These are phyloP conservation scores for Stephania cephalantha DNA, from an alignment of 164 flowering plant genomes.

Conservation along the genomic window DNA sequence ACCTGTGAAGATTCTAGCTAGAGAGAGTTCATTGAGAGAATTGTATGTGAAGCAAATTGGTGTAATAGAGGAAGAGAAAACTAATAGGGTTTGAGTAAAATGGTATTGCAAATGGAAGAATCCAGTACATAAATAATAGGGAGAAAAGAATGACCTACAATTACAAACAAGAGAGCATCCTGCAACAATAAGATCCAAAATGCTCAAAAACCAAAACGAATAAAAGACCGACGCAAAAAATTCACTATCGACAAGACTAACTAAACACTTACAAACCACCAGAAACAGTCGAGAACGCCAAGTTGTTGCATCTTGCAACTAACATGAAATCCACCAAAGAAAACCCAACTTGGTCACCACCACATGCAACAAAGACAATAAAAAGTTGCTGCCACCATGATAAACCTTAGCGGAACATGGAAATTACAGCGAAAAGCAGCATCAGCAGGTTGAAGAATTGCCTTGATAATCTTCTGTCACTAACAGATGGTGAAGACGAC, in stretches of 20 bases:
- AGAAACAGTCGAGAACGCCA: constrained; percentile 8
- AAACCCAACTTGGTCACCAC: background rate
- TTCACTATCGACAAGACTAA: constrained; percentile 18
- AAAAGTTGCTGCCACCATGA: background rate
- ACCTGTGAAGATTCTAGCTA: background rate
- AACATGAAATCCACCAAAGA: constrained; percentile 10
- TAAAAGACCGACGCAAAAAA: constrained; percentile 5
- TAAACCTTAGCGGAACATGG: constrained; percentile 23
- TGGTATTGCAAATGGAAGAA: constrained; percentile 16
- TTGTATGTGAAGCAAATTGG: background rate
- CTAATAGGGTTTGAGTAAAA: constrained; percentile 3
- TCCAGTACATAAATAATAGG: constrained; percentile 15
- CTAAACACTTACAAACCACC: constrained; percentile 9
- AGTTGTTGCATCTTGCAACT: constrained; percentile 5
- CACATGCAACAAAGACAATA: constrained; percentile 3
- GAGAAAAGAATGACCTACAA: constrained; percentile 18
- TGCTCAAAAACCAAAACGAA: constrained; percentile 1
- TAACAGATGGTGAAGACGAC: constrained; percentile 31
- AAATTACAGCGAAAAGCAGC: constrained; percentile 25
- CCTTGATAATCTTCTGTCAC: constrained; percentile 17
- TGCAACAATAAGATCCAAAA: background rate
- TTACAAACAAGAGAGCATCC: constrained; percentile 1
- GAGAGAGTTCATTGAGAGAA: background rate
- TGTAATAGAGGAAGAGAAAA: background rate
- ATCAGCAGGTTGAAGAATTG: constrained; percentile 23